phyloP scores from a whole-genome alignment of 768 basidiomycete species.

The Tylopilus plumbeoviolaceoides region DNA sequence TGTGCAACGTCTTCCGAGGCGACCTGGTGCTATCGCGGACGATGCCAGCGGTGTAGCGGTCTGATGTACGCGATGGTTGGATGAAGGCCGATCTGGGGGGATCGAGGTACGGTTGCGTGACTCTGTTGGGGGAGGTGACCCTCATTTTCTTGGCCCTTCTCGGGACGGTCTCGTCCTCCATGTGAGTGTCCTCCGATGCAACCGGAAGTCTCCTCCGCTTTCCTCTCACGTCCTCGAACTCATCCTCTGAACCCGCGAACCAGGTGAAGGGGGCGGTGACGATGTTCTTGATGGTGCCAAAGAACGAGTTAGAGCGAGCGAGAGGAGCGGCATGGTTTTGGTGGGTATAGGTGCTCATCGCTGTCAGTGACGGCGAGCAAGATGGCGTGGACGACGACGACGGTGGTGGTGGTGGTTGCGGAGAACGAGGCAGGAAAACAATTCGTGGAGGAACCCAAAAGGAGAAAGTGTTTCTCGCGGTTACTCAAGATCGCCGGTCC shows the following conservation, averaged over 20 bases:
- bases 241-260: conserved; percentile 51
- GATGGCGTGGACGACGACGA: conserved; percentile 17
- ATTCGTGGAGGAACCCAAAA: conserved; percentile 7
- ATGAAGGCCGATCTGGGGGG: conserved; percentile 47
- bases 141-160: conserved; percentile 49
- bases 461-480: conserved; percentile 14
- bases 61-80: conserved; percentile 20
- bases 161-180: conserved; percentile 33
- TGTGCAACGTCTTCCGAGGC: conserved; percentile 30
- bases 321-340: conserved; percentile 33
- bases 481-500: not conserved
- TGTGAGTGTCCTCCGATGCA: conserved; percentile 18
- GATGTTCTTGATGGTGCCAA: conserved; percentile 61
- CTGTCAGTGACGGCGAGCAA: conserved; percentile 15
- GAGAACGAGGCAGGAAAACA: conserved; percentile 24
- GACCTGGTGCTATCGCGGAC: conserved; percentile 23
- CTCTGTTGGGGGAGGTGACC: conserved; percentile 45
- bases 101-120: conserved; percentile 46
- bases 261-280: conserved; percentile 58
- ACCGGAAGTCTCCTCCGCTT: conserved; percentile 50
- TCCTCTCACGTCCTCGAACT: conserved; percentile 46
- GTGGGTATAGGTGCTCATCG: conserved; percentile 30
- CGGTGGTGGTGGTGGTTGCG: conserved; percentile 10
- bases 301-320: conserved; percentile 53
- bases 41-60: conserved; percentile 18